phyloP scores from a whole-genome alignment of 2,329 filamentous ascomycete species.

The Epichloe scottii region DNA sequence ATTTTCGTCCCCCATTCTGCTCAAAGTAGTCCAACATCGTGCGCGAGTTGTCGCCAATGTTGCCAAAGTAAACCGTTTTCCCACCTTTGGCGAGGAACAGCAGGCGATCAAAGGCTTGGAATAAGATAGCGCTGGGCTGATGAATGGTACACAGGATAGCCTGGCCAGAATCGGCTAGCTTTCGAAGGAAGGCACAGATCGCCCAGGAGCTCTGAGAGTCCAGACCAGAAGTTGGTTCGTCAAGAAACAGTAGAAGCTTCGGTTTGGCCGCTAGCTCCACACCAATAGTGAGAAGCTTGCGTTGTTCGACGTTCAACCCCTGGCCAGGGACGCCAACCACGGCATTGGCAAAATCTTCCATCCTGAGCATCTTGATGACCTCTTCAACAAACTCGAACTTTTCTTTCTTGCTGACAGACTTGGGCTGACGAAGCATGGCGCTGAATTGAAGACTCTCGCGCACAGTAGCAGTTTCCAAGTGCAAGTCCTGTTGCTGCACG shows the following conservation, averaged over 20 bases:
- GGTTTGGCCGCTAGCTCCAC: conserved; percentile 45
- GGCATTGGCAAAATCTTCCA: conserved; percentile 54
- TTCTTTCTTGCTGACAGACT: conserved; percentile 37
- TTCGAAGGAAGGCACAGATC: conserved; percentile 48
- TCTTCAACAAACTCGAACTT: conserved; percentile 51
- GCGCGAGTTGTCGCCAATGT: conserved; percentile 47
- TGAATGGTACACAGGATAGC: conserved; percentile 44
- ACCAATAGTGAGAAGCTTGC: conserved; percentile 51
- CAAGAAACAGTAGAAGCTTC: conserved; percentile 47
- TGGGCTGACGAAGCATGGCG: conserved; percentile 45
- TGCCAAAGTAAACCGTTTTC: conserved; percentile 56
- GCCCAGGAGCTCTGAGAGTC: conserved; percentile 53
- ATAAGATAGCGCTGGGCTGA: conserved; percentile 40
- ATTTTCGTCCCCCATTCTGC: conserved; percentile 46
- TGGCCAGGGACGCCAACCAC: conserved; percentile 51
- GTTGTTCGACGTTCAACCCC: conserved; percentile 48
- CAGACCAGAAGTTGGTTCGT: conserved; percentile 49
- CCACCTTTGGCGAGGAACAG: conserved; percentile 53
- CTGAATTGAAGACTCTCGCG: conserved; percentile 42
- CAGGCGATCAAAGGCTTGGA: conserved; percentile 45
- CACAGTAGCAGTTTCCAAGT: conserved; percentile 42
- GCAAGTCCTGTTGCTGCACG: conserved; percentile 53
- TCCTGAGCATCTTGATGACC: conserved; percentile 53
- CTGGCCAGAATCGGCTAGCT: conserved; percentile 43
- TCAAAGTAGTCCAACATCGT: conserved; percentile 53